Base-by-base conservation (phyloP, 2,329 filamentous ascomycete genomes). In the Mollisia scopiformis region DNA sequence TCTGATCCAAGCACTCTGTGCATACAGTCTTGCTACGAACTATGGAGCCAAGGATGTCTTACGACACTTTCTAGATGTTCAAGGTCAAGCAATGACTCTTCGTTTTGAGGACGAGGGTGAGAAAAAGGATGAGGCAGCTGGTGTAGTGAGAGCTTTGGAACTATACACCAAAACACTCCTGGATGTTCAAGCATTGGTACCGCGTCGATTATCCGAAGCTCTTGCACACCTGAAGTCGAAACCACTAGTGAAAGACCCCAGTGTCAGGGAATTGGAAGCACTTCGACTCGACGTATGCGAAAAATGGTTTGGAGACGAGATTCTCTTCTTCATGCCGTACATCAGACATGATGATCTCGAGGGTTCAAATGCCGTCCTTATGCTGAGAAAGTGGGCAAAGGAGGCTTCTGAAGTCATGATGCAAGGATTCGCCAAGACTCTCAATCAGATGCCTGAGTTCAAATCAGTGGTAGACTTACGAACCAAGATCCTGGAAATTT, bases 301-400 rank as follows among this genome's bases (percentile, higher is more conserved):
- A 65, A 83, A 83, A 21, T 96, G 93, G 90, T 90, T 95, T 64
- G 84, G 90, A 19, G 87, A 93, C 7, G 92, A 96, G 62, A 90
- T 97, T 43, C 86, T 85, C 50, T 90, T 89, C 66, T 97, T 96
- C 72, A 94, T 88, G 0, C 93, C 93, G 0, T 97, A 92, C 78
- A 90, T 96, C 35, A 87, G 91, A 30, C 88, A 96, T 68, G 91
- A 93, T 66, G 90, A 95, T 66, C 75, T 91, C 4, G 84, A 87
- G 25, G 85, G 83, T 21, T 76, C 79, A 25, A 82, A 87, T 62
- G 84, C 85, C 0, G 81, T 82, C 43, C 82, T 85, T 2, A 85
- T 85, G 74, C 80, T 92, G 14, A 81, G 81, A 23, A 73, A 72
- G 28, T 93, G 90, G 90, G 86, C 87, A 0, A 80, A 80, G 54